Evolutionary conservation across 805 yeast genomes (phyloP), one percentile per base, ranked within the genome.

Genomic region (Candida michaelii): DNA sequence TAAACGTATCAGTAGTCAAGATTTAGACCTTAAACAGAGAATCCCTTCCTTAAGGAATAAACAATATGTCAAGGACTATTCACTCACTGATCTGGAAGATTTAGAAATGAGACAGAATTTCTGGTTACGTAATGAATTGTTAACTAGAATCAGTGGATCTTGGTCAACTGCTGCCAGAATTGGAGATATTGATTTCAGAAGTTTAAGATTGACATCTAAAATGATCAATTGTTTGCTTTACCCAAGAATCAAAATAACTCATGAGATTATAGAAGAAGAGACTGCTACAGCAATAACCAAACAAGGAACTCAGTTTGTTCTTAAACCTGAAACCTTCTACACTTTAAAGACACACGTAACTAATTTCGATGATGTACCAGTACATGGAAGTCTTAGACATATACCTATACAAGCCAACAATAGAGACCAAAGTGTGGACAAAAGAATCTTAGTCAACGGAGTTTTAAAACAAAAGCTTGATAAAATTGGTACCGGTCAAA

Each of bases 101-200:
- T 52, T 52, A 33, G 75, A 69, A 40, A 76, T 80, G 63, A 71
- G 80, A 43, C 82, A 80, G 47, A 65, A 77, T 2, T 93, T 89
- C 60, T 91, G 99, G 99, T 77, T 85, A 48, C 66, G 95, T 44
- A 80, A 84, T 43, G 73, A 74, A 46, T 58, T 93, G 1, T 64
- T 91, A 40, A 69, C 74, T 35, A 66, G 68, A 12, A 52, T 93
- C 4, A 59, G 63, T 2, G 96, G 96, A 2, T 52, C 60, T 2
- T 91, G 99, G 99, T 54, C 53, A 16, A 60, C 69, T 3, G 45
- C 38, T 5, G 32, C 36, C 15, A 34, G 39, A 27, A 39, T 49
- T 1, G 96, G 96, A 1, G 56, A 59, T 15, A 71, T 88, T 35
- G 91, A 86, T 49, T 60, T 88, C 27, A 68, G 96, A 24, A 78